phyloP scores from a whole-genome alignment of 2,329 filamentous ascomycete genomes.

The Calonectria montana region DNA sequence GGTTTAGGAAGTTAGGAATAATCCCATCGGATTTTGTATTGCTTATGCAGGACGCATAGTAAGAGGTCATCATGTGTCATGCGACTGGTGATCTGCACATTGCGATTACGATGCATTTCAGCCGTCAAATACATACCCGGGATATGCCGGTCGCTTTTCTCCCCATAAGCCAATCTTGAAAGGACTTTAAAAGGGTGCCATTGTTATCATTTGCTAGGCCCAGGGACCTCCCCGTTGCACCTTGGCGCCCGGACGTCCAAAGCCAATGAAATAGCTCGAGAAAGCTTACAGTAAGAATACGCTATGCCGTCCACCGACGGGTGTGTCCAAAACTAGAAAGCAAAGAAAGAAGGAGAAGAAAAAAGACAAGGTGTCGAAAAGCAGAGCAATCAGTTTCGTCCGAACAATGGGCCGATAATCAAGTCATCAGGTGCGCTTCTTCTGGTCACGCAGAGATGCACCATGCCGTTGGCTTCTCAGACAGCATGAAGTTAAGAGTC shows the following conservation, averaged over 20 bases:
- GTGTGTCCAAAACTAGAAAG: not conserved
- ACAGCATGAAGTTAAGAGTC: not conserved
- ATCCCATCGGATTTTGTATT: not conserved
- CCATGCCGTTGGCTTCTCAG: not conserved
- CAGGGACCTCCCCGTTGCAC: slow-evolving; percentile 20
- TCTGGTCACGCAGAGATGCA: not conserved
- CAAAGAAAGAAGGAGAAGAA: not conserved
- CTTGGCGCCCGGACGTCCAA: not conserved
- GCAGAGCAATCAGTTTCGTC: not conserved
- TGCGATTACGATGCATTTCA: not conserved
- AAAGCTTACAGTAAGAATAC: slow-evolving; percentile 11
- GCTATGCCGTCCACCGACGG: slow-evolving; percentile 13
- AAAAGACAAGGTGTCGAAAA: not conserved
- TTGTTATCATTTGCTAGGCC: slow-evolving; percentile 16
- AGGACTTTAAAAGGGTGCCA: slow-evolving; percentile 15
- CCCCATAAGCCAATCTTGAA: slow-evolving; percentile 8
- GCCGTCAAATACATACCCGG: slow-evolving; percentile 4
- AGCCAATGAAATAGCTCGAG: slow-evolving; percentile 10
- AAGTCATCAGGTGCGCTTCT: slow-evolving; percentile 10
- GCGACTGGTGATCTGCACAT: slow-evolving; percentile 25
- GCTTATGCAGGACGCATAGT: not conserved
- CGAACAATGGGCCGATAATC: slow-evolving; percentile 4
- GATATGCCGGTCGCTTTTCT: slow-evolving; percentile 10
- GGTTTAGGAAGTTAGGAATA: not conserved
- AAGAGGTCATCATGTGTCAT: slow-evolving; percentile 22